Percentiles rank a stretch among this genome's conserved stretches.
These are phyloP conservation scores for Scheffersomyces insectosa DNA, from an alignment of 1,139 yeast species.

Conservation along the genomic window DNA sequence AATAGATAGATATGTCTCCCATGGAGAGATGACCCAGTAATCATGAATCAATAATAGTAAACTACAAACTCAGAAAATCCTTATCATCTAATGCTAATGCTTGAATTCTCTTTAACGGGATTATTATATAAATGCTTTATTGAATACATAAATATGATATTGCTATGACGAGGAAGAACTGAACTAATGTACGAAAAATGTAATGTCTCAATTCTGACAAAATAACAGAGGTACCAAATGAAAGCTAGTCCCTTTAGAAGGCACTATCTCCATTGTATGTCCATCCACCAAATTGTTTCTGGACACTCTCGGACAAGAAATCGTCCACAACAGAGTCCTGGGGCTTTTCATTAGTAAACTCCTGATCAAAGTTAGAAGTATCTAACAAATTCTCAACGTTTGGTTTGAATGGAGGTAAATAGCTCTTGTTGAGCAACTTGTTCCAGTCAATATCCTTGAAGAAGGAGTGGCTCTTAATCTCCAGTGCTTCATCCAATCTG, in stretches of 20 bases:
- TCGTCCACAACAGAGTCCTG: constrained; percentile 96
- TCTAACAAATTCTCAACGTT: constrained; percentile 84
- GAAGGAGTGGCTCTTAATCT: constrained; percentile 82
- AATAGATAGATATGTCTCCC: constrained; percentile 17
- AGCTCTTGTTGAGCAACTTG: constrained; percentile 79
- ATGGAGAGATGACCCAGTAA: background rate
- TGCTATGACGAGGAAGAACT: too few relatives aligned
- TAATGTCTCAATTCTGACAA: too few relatives aligned
- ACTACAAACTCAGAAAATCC: too few relatives aligned
- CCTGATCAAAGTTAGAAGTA: constrained; percentile 90
- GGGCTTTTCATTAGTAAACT: constrained; percentile 90
- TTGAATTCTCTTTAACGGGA: too few relatives aligned
- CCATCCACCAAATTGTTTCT: constrained; percentile 98
- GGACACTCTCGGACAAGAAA: constrained; percentile 84
- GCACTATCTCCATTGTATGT: constrained; percentile 74
- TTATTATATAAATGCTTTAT: too few relatives aligned
- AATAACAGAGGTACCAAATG: too few relatives aligned
- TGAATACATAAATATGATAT: too few relatives aligned
- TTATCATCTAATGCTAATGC: too few relatives aligned
- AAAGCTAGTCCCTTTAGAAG: constrained; percentile 2
- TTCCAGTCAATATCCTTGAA: constrained; percentile 92
- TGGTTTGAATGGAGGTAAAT: constrained; percentile 95
- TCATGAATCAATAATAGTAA: too few relatives aligned
- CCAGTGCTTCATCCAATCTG: constrained; percentile 81
- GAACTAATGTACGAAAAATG: too few relatives aligned